A percentile compares a stretch with the other conserved stretches of the same genome.
These are phyloP conservation scores for Pseudogymnoascus sp. DNA, from an alignment of 2,329 filamentous ascomycete genomes.

Conservation along the genomic window DNA sequence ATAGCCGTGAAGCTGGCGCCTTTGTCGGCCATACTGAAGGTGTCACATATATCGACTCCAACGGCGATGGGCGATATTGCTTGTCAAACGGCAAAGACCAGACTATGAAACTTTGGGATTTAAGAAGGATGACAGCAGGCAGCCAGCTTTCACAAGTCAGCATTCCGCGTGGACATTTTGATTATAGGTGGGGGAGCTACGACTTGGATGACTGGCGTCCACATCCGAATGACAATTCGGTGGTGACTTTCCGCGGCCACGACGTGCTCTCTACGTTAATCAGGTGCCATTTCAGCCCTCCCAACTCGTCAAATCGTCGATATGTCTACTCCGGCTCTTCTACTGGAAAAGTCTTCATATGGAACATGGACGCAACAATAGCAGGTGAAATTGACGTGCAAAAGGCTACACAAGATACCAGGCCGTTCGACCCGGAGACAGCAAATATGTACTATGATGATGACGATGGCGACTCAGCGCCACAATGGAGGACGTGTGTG, in stretches of 20 bases:
- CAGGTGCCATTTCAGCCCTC: slow-evolving; percentile 89
- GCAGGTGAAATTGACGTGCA: slow-evolving; percentile 73
- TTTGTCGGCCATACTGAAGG: slow-evolving; percentile 62
- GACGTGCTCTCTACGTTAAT: slow-evolving; percentile 84
- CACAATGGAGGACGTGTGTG: slow-evolving; percentile 58
- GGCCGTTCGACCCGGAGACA: slow-evolving; percentile 40
- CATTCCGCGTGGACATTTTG: slow-evolving; percentile 49
- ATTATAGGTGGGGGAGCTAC: slow-evolving; percentile 66
- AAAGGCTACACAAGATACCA: slow-evolving; percentile 56
- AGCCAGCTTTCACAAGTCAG: slow-evolving; percentile 16
- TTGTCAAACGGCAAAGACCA: slow-evolving; percentile 94
- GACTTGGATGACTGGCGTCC: slow-evolving; percentile 59
- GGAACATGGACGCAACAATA: slow-evolving; percentile 84
- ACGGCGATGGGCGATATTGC: slow-evolving; percentile 71
- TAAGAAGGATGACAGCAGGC: slow-evolving; percentile 68
- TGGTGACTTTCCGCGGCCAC: slow-evolving; percentile 92
- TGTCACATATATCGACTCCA: slow-evolving; percentile 62
- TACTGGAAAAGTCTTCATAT: slow-evolving; percentile 84
- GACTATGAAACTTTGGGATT: slow-evolving; percentile 94
- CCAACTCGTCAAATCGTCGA: slow-evolving; percentile 74
- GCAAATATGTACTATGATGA: slow-evolving; percentile 21
- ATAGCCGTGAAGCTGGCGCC: slow-evolving; percentile 62
- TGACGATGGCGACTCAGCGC: slow-evolving; percentile 13
- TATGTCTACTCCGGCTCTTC: slow-evolving; percentile 92
- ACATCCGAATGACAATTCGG: slow-evolving; percentile 78